A percentile compares a stretch with the other conserved stretches of the same genome.
Evolutionary conservation across 257 asterid genomes (phyloP).

Genomic region (Plantago major): DNA sequence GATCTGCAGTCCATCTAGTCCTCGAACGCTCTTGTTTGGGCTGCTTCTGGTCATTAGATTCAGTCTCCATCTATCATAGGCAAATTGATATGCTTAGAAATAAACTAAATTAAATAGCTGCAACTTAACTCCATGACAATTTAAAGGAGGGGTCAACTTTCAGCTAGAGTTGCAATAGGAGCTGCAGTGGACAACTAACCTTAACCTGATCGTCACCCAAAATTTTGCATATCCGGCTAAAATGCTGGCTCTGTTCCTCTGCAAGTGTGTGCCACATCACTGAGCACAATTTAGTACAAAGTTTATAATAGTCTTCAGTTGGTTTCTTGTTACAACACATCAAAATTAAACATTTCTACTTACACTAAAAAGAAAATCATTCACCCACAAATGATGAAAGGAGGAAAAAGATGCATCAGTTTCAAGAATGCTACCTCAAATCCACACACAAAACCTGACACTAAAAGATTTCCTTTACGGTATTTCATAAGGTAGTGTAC

Average conservation of each 20-base stretch:
- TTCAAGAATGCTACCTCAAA: not conserved
- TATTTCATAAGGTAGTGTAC: too few species aligned
- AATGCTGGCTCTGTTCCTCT: slow-evolving; percentile 51
- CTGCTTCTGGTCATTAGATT: slow-evolving; percentile 57
- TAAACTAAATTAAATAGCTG: not conserved
- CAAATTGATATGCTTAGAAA: slow-evolving; percentile 3
- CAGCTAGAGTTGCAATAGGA: slow-evolving; percentile 4
- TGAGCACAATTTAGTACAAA: slow-evolving; percentile 23
- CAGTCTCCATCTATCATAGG: slow-evolving; percentile 56
- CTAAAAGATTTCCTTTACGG: not conserved
- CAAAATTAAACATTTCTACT: not conserved
- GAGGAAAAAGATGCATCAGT: not conserved
- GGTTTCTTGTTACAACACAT: slow-evolving; percentile 7
- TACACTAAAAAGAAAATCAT: slow-evolving; percentile 9
- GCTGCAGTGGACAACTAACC: slow-evolving; percentile 22
- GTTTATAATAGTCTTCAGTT: slow-evolving; percentile 12
- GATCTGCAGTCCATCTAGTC: slow-evolving; percentile 87
- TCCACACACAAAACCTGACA: not conserved
- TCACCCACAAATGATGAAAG: slow-evolving; percentile 4
- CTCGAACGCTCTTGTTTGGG: slow-evolving; percentile 86
- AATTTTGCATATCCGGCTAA: slow-evolving; percentile 39
- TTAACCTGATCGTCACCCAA: slow-evolving; percentile 38
- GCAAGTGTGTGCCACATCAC: slow-evolving; percentile 61
- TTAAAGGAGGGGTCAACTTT: not conserved
- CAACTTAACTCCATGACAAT: not conserved